phyloP scores from a whole-genome alignment of 2,329 filamentous ascomycete genomes.

The Apiospora malaysiana region DNA sequence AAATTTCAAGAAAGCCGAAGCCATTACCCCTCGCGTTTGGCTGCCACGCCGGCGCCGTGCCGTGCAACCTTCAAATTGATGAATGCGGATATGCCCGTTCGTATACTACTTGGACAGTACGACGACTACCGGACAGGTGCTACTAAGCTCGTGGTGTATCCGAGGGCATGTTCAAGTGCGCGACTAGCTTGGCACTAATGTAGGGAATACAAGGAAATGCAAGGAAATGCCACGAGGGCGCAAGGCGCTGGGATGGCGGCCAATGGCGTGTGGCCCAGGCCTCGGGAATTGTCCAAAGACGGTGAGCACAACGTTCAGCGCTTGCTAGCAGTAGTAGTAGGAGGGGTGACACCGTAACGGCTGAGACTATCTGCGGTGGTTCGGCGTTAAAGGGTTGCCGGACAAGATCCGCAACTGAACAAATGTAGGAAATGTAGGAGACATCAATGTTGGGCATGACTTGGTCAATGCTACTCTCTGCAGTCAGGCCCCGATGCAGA shows the following conservation, averaged over 20 bases:
- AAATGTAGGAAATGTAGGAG: background rate
- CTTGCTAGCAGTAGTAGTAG: no score
- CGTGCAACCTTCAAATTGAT: background rate
- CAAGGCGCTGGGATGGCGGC: background rate
- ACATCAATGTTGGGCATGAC: background rate
- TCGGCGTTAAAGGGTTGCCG: background rate
- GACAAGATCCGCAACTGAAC: background rate
- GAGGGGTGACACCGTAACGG: background rate
- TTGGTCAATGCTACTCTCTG: conserved; percentile 1
- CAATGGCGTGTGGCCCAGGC: background rate
- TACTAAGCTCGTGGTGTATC: background rate
- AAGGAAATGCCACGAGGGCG: conserved; percentile 6
- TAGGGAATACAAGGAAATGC: no score
- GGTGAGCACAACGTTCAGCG: background rate
- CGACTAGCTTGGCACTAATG: background rate
- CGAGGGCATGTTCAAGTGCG: background rate
- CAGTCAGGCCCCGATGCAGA: background rate
- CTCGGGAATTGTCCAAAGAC: background rate
- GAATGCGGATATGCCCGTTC: conserved; percentile 1
- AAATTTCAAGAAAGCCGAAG: no score
- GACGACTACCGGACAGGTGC: no score
- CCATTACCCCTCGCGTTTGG: background rate
- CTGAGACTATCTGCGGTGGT: background rate
- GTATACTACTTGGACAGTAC: background rate
- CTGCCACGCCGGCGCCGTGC: background rate